Conservation (phyloP, 164 flowering plant genomes). For the Sedum album region DNA sequence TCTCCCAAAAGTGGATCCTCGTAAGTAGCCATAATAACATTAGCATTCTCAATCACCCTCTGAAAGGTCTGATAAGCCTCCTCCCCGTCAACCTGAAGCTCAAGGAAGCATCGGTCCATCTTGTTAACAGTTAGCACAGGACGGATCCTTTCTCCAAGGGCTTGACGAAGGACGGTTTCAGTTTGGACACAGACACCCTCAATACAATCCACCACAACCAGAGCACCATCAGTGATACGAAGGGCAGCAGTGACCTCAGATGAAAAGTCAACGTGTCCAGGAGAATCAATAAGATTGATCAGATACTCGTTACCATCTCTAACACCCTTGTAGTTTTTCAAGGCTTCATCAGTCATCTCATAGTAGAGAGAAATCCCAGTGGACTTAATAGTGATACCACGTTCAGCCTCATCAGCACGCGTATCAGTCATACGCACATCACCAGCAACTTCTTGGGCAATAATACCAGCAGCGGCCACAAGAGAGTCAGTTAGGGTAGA, state of each 20-base stretch:
- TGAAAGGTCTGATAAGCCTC: not conserved
- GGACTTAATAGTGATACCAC: not conserved
- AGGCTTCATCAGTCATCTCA: not conserved
- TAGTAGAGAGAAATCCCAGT: not conserved
- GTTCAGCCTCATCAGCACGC: not conserved
- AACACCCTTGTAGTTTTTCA: not conserved
- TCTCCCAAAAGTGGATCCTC: slow-evolving; percentile 4
- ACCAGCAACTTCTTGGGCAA: not conserved
- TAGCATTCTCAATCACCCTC: slow-evolving; percentile 1
- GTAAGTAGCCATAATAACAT: not conserved
- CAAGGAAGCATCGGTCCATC: not conserved
- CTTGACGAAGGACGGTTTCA: not conserved
- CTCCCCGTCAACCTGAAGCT: slow-evolving; percentile 1
- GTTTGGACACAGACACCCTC: slow-evolving; percentile 4
- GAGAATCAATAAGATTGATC: not conserved
- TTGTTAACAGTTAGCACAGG: slow-evolving; percentile 3
- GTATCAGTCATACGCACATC: not conserved
- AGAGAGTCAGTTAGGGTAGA: not conserved
- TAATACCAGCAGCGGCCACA: not conserved
- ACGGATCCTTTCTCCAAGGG: not conserved
- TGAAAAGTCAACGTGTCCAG: not conserved
- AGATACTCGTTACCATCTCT: not conserved
- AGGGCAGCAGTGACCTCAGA: slow-evolving; percentile 1
- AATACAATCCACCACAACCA: not conserved
- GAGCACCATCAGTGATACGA: slow-evolving; percentile 1